Percentiles rank a stretch among this genome's conserved stretches.
These are phyloP conservation scores for Paecilomyces sp. DNA, from an alignment of 2,329 filamentous ascomycete genomes.

Conservation along the genomic window DNA sequence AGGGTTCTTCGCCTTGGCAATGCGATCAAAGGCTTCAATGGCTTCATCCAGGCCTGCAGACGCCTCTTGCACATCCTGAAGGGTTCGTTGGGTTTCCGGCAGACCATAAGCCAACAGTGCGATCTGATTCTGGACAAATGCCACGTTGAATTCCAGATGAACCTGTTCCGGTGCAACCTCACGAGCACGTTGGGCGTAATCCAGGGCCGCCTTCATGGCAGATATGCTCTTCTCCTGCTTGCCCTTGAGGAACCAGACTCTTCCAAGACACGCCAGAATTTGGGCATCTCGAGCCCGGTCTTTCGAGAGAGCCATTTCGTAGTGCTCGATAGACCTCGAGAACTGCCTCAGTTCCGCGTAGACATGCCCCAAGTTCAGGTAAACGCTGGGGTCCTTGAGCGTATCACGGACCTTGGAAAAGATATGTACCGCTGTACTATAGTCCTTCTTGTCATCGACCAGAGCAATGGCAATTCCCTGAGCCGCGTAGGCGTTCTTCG, in stretches of 20 bases:
- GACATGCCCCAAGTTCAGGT: conserved; percentile 88
- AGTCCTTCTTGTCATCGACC: conserved; percentile 89
- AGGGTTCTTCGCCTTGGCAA: conserved; percentile 57
- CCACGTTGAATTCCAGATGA: conserved; percentile 95
- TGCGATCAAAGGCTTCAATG: conserved; percentile 60
- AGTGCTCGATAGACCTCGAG: conserved; percentile 84
- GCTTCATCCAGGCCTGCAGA: conserved; percentile 75
- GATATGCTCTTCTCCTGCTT: conserved; percentile 58
- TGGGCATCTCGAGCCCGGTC: conserved; percentile 71
- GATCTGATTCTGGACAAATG: conserved; percentile 93
- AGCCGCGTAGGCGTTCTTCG: conserved; percentile 90
- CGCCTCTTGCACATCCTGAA: conserved; percentile 74
- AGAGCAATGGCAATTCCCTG: conserved; percentile 93
- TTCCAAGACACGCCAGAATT: conserved; percentile 77
- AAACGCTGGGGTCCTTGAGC: conserved; percentile 78
- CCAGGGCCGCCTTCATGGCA: conserved; percentile 58
- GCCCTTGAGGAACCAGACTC: conserved; percentile 78
- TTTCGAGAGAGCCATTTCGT: conserved; percentile 75
- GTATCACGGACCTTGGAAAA: conserved; percentile 89
- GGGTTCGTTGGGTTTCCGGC: conserved; percentile 66
- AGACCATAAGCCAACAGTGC: conserved; percentile 72
- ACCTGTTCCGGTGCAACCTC: conserved; percentile 73
- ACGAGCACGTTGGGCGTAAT: conserved; percentile 61
- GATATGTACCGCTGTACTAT: conserved; percentile 72
- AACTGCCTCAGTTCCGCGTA: conserved; percentile 88